Evolutionary conservation across 2,329 filamentous ascomycete species (phyloP).

Genomic region (Claviceps pazoutovae): DNA sequence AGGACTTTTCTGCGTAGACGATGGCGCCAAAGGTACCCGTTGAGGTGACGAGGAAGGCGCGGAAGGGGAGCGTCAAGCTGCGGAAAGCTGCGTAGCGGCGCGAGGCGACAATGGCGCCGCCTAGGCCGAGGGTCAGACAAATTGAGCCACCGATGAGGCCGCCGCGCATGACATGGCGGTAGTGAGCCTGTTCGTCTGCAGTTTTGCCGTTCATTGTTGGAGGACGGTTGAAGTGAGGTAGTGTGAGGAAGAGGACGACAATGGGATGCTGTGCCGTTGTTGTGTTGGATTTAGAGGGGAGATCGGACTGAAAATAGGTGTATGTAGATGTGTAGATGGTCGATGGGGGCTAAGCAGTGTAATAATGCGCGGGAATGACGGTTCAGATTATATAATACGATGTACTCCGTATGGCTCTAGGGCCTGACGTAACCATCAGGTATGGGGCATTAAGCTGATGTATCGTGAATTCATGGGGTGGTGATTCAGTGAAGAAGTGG

Average conservation of each 20-base stretch:
- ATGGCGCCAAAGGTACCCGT: slow-evolving; percentile 76
- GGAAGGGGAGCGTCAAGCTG: slow-evolving; percentile 74
- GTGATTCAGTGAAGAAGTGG: too few relatives aligned
- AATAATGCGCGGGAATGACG: too few relatives aligned
- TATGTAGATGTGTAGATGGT: too few relatives aligned
- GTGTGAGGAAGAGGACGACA: not conserved
- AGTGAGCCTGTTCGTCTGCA: slow-evolving; percentile 82
- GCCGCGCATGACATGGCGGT: slow-evolving; percentile 65
- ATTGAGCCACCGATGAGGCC: slow-evolving; percentile 58
- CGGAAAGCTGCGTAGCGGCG: slow-evolving; percentile 66
- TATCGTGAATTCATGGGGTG: too few relatives aligned
- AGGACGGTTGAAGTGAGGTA: not conserved
- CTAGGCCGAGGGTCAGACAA: slow-evolving; percentile 53
- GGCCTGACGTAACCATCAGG: too few relatives aligned
- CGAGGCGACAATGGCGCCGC: slow-evolving; percentile 53
- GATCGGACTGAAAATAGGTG: too few relatives aligned
- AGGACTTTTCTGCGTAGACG: slow-evolving; percentile 65
- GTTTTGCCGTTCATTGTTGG: slow-evolving; percentile 80
- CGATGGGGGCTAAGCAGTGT: too few relatives aligned
- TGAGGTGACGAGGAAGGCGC: slow-evolving; percentile 77
- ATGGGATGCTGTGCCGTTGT: too few relatives aligned
- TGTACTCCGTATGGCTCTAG: too few relatives aligned
- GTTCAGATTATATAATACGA: too few relatives aligned
- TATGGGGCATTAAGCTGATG: too few relatives aligned
- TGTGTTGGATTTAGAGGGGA: too few relatives aligned